Evolutionary conservation across 2,329 filamentous ascomycete genomes (phyloP).

Genomic region (Rhynchosporium graminicola): DNA sequence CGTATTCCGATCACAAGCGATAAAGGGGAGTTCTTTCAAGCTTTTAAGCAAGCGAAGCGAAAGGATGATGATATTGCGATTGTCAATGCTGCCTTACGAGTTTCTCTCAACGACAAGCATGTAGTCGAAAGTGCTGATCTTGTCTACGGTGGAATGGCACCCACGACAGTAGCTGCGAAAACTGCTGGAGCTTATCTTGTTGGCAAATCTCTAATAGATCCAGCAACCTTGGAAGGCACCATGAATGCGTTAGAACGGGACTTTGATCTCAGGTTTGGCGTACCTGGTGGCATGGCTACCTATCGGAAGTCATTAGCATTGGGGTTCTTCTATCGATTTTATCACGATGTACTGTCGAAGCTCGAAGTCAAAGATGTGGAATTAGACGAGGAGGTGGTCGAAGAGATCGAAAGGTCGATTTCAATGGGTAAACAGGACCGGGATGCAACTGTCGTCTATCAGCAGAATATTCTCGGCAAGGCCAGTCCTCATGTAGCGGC

Average conservation of each 20-base stretch:
- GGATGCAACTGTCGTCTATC: constrained; percentile 72
- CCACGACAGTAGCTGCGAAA: constrained; percentile 85
- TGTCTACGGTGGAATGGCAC: constrained; percentile 94
- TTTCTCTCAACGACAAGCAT: constrained; percentile 69
- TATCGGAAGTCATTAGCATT: constrained; percentile 89
- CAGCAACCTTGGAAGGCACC: constrained; percentile 80
- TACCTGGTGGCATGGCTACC: constrained; percentile 96
- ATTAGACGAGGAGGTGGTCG: constrained; percentile 72
- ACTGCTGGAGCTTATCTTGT: constrained; percentile 71
- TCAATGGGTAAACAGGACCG: constrained; percentile 80
- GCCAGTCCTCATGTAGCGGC: constrained; percentile 86
- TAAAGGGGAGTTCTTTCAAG: constrained; percentile 79
- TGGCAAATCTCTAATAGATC: constrained; percentile 78
- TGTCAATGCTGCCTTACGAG: constrained; percentile 81
- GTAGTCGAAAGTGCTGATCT: constrained; percentile 74
- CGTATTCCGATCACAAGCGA: constrained; percentile 76
- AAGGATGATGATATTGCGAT: constrained; percentile 99
- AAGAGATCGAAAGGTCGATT: constrained; percentile 82
- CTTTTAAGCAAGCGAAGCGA: constrained; percentile 95
- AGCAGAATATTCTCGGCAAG: constrained; percentile 81
- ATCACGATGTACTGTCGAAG: constrained; percentile 77
- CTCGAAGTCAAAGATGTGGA: constrained; percentile 53
- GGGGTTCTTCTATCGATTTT: constrained; percentile 96
- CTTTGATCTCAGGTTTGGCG: constrained; percentile 85
- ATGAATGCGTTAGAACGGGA: constrained; percentile 90